A percentile compares a stretch with the other conserved stretches of the same genome.
phyloP scores from a whole-genome alignment of 225 moss, liverwort and hornwort species.

The Antitrichia curtipendula region DNA sequence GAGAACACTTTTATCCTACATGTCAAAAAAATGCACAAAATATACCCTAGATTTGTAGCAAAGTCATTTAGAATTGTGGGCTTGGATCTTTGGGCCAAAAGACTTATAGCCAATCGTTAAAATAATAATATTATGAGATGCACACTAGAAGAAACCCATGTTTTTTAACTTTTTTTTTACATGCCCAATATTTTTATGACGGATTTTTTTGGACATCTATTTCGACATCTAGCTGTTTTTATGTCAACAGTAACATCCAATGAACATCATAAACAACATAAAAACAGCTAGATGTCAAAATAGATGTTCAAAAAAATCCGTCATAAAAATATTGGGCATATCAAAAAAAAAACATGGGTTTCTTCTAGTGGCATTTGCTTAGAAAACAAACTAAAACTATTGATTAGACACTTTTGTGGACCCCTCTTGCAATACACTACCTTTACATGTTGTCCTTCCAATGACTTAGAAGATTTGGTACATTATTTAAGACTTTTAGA shows the following conservation, averaged over 20 bases:
- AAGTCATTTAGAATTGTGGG: not conserved
- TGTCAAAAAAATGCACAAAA: not conserved
- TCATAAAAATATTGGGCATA: too few species aligned
- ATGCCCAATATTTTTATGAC: too few species aligned
- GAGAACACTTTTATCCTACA: not conserved
- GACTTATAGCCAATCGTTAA: not conserved
- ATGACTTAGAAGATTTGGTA: not conserved
- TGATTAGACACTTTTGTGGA: not conserved
- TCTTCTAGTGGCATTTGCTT: too few species aligned
- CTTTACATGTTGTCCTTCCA: accelerated
- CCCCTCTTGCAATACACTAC: accelerated
- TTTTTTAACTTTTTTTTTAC: too few species aligned
- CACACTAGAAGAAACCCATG: too few species aligned
- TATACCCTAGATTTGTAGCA: not conserved
- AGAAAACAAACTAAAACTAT: not conserved
- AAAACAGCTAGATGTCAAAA: too few species aligned
- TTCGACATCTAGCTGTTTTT: too few species aligned
- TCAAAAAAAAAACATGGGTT: too few species aligned
- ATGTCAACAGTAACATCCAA: too few species aligned
- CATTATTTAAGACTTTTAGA: not conserved
- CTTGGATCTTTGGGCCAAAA: not conserved
- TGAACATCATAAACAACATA: too few species aligned
- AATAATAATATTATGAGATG: not conserved
- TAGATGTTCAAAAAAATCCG: too few species aligned
- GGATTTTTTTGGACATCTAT: too few species aligned